Evolutionary conservation across 2,329 filamentous ascomycete species (phyloP), one percentile per base, ranked within the genome.

Genomic region (Helicocarpus griseus): DNA sequence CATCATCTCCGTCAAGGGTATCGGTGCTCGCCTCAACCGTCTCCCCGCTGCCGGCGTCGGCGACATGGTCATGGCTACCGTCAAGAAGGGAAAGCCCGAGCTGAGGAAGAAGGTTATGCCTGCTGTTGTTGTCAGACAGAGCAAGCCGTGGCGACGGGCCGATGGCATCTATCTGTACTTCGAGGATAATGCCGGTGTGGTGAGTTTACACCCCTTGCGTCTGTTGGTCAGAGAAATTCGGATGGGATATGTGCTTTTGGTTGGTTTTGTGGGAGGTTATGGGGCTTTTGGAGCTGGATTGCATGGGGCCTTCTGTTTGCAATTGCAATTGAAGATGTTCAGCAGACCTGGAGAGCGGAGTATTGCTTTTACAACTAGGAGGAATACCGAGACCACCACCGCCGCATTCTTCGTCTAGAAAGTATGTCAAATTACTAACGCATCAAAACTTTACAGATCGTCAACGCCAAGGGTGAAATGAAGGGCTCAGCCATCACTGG

Each of bases 391-490:
- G n/a, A n/a, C n/a, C n/a, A n/a, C n/a, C n/a, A n/a, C n/a, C n/a
- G n/a, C n/a, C n/a, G n/a, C n/a, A n/a, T n/a, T n/a, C n/a, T n/a
- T n/a, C n/a, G n/a, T n/a, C n/a, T n/a, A n/a, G n/a, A n/a, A n/a
- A n/a, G n/a, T n/a, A n/a, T n/a, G n/a, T n/a, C n/a, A n/a, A 47
- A 35, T 4, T 38, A 36, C 45, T 47, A 21, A 53, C 35, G 14
- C 21, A 35, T 48, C 35, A 35, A n/a, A 24, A 5, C 48, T 44
- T 29, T 49, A 51, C 69, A 93, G 87, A 98, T 98, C 71, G 93
- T 98, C 82, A 98, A 98, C 83, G 89, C 91, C 77, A 98, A 98
- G 87, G 93, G 93, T 79, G 93, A 98, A 81, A 98, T 98, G 93
- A 98, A 98, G 87, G 93, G 93, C 73, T 96, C 89, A 62, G 93